Evolutionary conservation across 2,329 filamentous ascomycete species (phyloP).

Genomic region (Colletotrichum sp.): DNA sequence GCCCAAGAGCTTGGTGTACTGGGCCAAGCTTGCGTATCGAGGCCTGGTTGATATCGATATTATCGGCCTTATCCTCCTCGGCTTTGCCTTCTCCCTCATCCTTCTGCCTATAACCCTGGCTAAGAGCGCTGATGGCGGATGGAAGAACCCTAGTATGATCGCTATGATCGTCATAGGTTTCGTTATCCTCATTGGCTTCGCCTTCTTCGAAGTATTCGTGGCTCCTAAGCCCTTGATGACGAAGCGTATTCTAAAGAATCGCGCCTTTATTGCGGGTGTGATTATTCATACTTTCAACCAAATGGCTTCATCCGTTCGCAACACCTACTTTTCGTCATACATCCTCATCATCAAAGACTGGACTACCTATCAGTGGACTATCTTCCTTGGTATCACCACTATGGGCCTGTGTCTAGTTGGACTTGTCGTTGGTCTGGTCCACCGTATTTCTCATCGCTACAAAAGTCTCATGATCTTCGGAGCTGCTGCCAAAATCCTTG

Average conservation of each 20-base stretch:
- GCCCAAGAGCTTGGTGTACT: conserved; percentile 19
- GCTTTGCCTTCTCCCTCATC: conserved; percentile 62
- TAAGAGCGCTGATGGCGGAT: conserved; percentile 33
- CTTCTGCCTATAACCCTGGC: conserved; percentile 67
- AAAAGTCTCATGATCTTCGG: conserved; percentile 45
- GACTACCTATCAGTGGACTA: conserved; percentile 45
- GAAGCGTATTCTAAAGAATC: conserved; percentile 33
- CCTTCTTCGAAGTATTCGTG: conserved; percentile 37
- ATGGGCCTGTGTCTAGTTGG: conserved; percentile 42
- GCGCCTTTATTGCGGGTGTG: conserved; percentile 33
- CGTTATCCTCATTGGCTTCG: conserved; percentile 34
- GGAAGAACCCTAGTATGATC: conserved; percentile 36
- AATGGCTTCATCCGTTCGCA: conserved; percentile 37
- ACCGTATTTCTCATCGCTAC: conserved; percentile 43
- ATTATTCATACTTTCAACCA: conserved; percentile 37
- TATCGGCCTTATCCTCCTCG: conserved; percentile 60
- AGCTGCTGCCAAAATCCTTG: conserved; percentile 36
- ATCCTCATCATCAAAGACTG: conserved; percentile 45
- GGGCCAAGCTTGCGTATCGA: conserved; percentile 24
- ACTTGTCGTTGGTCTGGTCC: conserved; percentile 39
- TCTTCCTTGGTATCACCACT: conserved; percentile 43
- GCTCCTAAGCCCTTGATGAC: conserved; percentile 37
- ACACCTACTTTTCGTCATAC: conserved; percentile 42
- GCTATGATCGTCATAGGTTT: conserved; percentile 28
- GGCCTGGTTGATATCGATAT: conserved; percentile 65